A percentile compares a stretch with the other conserved stretches of the same genome.
Evolutionary conservation across 2,329 filamentous ascomycete genomes (phyloP).

Genomic region (Talaromyces albobiverticillius): DNA sequence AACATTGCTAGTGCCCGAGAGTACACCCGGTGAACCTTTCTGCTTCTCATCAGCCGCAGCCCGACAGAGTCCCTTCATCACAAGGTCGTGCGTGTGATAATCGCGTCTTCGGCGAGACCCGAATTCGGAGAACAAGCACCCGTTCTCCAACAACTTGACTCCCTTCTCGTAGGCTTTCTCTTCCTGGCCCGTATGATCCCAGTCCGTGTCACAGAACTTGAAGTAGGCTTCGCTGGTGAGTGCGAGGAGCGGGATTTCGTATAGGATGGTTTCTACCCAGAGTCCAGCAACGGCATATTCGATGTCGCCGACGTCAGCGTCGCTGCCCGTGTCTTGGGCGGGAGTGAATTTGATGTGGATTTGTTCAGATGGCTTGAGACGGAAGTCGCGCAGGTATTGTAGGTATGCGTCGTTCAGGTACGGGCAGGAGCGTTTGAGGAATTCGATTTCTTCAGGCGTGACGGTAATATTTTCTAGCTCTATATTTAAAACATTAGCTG

Average conservation of each 20-base stretch:
- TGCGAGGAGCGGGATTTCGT: conserved; percentile 92
- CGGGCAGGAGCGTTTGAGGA: conserved; percentile 72
- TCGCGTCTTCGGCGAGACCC: conserved; percentile 84
- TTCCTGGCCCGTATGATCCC: conserved; percentile 83
- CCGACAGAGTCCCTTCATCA: conserved; percentile 79
- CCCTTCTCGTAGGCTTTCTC: conserved; percentile 83
- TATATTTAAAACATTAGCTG: conserved; percentile 31
- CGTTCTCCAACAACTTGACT: conserved; percentile 69
- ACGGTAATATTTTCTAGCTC: conserved; percentile 80
- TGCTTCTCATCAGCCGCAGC: conserved; percentile 69
- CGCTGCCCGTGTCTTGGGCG: conserved; percentile 56
- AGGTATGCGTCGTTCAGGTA: conserved; percentile 80
- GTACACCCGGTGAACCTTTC: conserved; percentile 65
- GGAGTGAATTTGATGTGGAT: conserved; percentile 66
- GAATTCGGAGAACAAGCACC: conserved; percentile 91
- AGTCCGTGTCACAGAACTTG: conserved; percentile 91
- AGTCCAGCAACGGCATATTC: conserved; percentile 73
- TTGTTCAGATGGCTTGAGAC: conserved; percentile 76
- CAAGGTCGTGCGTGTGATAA: conserved; percentile 90
- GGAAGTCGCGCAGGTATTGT: conserved; percentile 76
- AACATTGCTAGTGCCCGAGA: conserved; percentile 92
- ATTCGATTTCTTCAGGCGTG: conserved; percentile 74
- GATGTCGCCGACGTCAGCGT: conserved; percentile 70
- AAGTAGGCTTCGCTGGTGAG: conserved; percentile 96
- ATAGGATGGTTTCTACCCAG: conserved; percentile 95